Evolutionary conservation across 2,329 filamentous ascomycete genomes (phyloP).

Genomic region (Diplodia seriata): DNA sequence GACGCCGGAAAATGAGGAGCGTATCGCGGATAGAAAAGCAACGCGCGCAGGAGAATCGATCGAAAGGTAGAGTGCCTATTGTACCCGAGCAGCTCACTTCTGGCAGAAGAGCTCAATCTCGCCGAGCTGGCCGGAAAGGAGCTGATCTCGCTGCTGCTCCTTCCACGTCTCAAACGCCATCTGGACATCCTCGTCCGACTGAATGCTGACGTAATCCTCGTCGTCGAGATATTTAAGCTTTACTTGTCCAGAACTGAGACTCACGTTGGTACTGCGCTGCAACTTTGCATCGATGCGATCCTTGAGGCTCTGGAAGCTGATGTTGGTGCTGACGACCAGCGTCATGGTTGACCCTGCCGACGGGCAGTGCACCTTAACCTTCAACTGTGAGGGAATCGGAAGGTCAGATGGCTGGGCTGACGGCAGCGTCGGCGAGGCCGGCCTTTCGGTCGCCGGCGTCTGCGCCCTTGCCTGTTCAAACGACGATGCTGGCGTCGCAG

Average conservation of each 20-base stretch:
- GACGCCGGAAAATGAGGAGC: slow-evolving; percentile 19
- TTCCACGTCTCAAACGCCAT: slow-evolving; percentile 95
- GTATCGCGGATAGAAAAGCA: neutral
- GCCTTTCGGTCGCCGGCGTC: slow-evolving; percentile 48
- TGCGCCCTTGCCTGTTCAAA: slow-evolving; percentile 50
- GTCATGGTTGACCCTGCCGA: slow-evolving; percentile 86
- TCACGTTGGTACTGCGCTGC: slow-evolving; percentile 81
- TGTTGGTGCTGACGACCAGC: slow-evolving; percentile 94
- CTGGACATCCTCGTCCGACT: slow-evolving; percentile 94
- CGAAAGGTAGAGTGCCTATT: slow-evolving; percentile 20
- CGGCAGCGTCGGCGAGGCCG: slow-evolving; percentile 48
- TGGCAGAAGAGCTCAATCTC: slow-evolving; percentile 73
- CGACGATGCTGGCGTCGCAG: slow-evolving; percentile 49
- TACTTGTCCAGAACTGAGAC: slow-evolving; percentile 80
- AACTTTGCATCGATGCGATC: slow-evolving; percentile 97
- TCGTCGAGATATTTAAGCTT: slow-evolving; percentile 93
- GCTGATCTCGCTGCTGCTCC: slow-evolving; percentile 70
- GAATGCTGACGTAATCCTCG: slow-evolving; percentile 89
- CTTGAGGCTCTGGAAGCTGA: slow-evolving; percentile 89
- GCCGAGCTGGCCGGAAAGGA: slow-evolving; percentile 71
- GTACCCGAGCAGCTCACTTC: slow-evolving; percentile 36
- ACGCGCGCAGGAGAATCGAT: slow-evolving; percentile 18
- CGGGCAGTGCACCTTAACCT: slow-evolving; percentile 88
- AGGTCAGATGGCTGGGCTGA: slow-evolving; percentile 39
- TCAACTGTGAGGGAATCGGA: slow-evolving; percentile 75